Conservation (phyloP, 805 yeast genomes). For the Zygosaccharomyces bisporus region DNA sequence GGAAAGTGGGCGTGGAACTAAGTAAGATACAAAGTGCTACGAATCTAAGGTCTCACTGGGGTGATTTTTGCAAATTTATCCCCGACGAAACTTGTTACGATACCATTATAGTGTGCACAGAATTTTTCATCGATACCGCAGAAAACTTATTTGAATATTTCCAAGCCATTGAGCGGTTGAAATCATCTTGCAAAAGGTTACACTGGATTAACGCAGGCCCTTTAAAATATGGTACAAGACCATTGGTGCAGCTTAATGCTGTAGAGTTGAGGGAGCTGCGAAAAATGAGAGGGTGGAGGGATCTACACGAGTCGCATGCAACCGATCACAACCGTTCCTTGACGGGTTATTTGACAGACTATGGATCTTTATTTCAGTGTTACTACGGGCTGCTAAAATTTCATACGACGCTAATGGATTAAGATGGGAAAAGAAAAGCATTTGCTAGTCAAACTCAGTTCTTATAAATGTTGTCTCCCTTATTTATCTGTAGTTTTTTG, state of each 20-base stretch:
- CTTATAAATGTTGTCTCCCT: conserved; percentile 38
- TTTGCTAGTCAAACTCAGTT: conserved; percentile 10
- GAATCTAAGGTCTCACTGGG: conserved; percentile 48
- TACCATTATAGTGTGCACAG: conserved; percentile 56
- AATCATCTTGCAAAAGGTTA: conserved; percentile 43
- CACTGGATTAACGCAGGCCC: conserved; percentile 93
- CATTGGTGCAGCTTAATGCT: conserved; percentile 66
- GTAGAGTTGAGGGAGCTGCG: conserved; percentile 64
- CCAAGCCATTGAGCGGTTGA: conserved; percentile 53
- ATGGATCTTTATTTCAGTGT: conserved; percentile 69
- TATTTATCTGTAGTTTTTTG: conserved; percentile 83
- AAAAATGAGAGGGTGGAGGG: conserved; percentile 59
- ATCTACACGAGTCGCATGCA: conserved; percentile 30
- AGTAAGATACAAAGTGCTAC: conserved; percentile 39
- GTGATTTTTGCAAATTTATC: conserved; percentile 61
- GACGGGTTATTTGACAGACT: conserved; percentile 65
- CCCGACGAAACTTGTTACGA: conserved; percentile 35
- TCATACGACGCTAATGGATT: conserved; percentile 22
- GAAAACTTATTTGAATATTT: conserved; percentile 77
- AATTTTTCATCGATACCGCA: conserved; percentile 89
- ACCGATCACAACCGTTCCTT: conserved; percentile 36
- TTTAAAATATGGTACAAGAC: conserved; percentile 82
- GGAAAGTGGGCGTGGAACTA: conserved; percentile 37
- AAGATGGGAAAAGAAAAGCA: conserved; percentile 4
- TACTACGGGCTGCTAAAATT: conserved; percentile 59